These are phyloP conservation scores for Acacia pycnantha DNA, from an alignment of 331 rosid species.

Conservation along the genomic window DNA sequence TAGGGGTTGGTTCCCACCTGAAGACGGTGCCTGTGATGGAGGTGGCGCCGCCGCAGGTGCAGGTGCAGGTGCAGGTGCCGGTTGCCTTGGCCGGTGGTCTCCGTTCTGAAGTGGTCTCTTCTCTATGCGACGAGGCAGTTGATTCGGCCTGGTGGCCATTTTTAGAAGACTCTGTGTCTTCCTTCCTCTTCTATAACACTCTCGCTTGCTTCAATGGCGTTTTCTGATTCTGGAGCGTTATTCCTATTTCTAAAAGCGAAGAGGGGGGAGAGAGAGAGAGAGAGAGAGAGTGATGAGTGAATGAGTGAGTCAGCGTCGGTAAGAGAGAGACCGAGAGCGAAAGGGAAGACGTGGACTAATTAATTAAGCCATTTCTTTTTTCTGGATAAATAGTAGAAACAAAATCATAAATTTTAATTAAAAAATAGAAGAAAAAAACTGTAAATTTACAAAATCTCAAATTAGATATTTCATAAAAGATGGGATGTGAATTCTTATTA, in stretches of 20 bases:
- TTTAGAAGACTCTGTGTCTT: not conserved
- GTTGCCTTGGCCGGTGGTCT: slow-evolving; percentile 29
- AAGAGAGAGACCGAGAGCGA: not conserved
- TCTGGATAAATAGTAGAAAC: too few species aligned
- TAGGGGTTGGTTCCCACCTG: not conserved
- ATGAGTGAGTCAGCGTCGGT: not conserved
- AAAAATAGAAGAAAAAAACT: too few species aligned
- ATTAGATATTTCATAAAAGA: too few species aligned
- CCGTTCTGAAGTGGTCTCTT: slow-evolving; percentile 32
- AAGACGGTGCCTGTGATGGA: not conserved
- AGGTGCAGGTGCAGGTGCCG: not conserved
- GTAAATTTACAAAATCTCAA: too few species aligned
- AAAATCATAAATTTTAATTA: too few species aligned
- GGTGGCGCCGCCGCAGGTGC: not conserved
- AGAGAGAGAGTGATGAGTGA: not conserved
- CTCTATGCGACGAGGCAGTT: not conserved
- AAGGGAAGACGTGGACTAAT: not conserved
- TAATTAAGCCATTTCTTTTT: not conserved
- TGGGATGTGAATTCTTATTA: too few species aligned
- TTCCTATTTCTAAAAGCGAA: slow-evolving; percentile 20
- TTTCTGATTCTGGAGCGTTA: not conserved
- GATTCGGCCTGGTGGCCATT: slow-evolving; percentile 46
- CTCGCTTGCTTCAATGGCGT: not conserved
- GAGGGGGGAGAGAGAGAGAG: not conserved
- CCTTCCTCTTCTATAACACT: not conserved